Evolutionary conservation across 73 alveolate genomes (phyloP).

Genomic region (Tetrahymena borealis): DNA sequence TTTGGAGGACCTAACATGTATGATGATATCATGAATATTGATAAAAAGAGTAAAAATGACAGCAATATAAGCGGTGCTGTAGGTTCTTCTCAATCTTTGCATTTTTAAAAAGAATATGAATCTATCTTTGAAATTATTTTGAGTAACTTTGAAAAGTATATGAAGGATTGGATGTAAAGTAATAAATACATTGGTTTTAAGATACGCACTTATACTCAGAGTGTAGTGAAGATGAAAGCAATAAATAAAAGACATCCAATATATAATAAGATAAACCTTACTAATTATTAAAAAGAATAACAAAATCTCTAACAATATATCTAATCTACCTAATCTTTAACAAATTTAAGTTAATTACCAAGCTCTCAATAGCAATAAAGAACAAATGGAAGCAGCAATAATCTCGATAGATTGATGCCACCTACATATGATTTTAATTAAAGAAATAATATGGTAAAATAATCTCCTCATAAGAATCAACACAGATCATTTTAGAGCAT

Average conservation of each 20-base stretch:
- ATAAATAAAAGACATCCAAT: not conserved
- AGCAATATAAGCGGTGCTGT: not conserved
- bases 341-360: not conserved
- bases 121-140: not conserved
- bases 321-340: not conserved
- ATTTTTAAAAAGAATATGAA: not conserved
- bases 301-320: not conserved
- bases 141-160: not conserved
- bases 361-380: not conserved
- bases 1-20: not conserved
- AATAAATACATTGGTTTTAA: not conserved
- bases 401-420: not conserved
- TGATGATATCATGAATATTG: not conserved
- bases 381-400: not conserved
- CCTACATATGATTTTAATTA: not conserved
- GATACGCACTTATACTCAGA: not conserved
- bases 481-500: not conserved
- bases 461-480: not conserved
- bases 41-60: not conserved
- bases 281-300: not conserved
- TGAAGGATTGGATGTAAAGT: not conserved
- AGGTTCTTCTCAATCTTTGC: not conserved
- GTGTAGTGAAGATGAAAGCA: not conserved
- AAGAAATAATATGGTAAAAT: not conserved
- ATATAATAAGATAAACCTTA: not conserved